Evolutionary conservation across 2,329 filamentous ascomycete genomes (phyloP).

Genomic region (Endothia cerciana): DNA sequence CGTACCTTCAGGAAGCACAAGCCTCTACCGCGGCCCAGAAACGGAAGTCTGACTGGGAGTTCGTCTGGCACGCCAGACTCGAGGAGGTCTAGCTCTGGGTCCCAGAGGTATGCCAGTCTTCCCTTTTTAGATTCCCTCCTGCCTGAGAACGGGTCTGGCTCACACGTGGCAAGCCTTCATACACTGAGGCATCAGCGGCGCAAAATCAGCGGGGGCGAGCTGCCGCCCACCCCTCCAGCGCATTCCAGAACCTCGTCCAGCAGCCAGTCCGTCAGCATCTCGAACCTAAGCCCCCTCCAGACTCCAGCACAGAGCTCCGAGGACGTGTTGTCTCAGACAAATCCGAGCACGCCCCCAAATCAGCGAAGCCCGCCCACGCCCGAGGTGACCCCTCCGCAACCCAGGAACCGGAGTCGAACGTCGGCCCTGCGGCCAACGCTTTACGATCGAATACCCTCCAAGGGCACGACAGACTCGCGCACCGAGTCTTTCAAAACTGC

Average conservation of each 20-base stretch:
- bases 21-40: constrained; percentile 43
- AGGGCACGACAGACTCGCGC: constrained; percentile 61
- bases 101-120: constrained; percentile 29
- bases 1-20: constrained; percentile 44
- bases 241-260: constrained; percentile 63
- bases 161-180: constrained; percentile 44
- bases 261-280: constrained; percentile 49
- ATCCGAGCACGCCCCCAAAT: constrained; percentile 65
- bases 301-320: constrained; percentile 45
- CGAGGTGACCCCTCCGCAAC: constrained; percentile 72
- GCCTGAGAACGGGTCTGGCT: constrained; percentile 32
- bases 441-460: constrained; percentile 54
- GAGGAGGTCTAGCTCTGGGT: constrained; percentile 23
- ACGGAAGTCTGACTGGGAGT: constrained; percentile 26
- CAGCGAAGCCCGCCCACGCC: constrained; percentile 74
- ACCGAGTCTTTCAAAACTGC: constrained; percentile 76
- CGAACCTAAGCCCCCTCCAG: constrained; percentile 46
- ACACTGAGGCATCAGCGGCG: constrained; percentile 47
- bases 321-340: constrained; percentile 42
- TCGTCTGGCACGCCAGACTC: constrained; percentile 26
- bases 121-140: constrained; percentile 9
- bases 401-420: constrained; percentile 42
- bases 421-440: constrained; percentile 51
- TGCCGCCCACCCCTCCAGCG: constrained; percentile 66
- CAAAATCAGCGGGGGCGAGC: constrained; percentile 49